phyloP scores from a whole-genome alignment of 2,329 filamentous ascomycete species.

The Passalora sequoiae region DNA sequence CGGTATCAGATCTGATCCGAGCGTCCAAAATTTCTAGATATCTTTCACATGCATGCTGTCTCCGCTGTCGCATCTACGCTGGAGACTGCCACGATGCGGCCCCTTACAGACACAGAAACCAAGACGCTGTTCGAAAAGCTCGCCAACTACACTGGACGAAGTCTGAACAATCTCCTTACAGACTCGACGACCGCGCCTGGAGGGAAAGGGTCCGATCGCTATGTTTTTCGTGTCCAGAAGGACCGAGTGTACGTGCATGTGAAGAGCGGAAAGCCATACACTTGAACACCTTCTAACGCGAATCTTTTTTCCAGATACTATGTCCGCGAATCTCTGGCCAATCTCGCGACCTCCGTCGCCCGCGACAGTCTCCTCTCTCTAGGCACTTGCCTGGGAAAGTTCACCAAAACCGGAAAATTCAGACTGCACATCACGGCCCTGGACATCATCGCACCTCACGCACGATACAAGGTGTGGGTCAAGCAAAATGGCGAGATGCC shows the following conservation, averaged over 20 bases:
- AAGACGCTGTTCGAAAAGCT: constrained; percentile 85
- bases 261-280: no score
- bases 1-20: constrained; percentile 1
- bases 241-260: constrained; percentile 81
- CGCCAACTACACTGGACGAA: constrained; percentile 84
- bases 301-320: no score
- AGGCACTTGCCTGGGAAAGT: constrained; percentile 89
- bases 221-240: constrained; percentile 79
- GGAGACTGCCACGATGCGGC: constrained; percentile 65
- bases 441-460: constrained; percentile 82
- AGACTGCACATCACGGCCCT: constrained; percentile 88
- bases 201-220: constrained; percentile 57
- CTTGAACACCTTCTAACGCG: no score
- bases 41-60: no score
- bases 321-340: constrained; percentile 80
- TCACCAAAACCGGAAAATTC: constrained; percentile 96
- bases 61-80: background rate
- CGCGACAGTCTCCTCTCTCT: constrained; percentile 77
- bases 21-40: background rate
- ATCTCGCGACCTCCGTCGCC: constrained; percentile 79
- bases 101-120: constrained; percentile 73
- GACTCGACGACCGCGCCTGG: constrained; percentile 47
- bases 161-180: constrained; percentile 68
- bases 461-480: constrained; percentile 95
- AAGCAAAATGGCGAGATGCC: constrained; percentile 96